Percentiles rank a stretch among this genome's conserved stretches.
These are phyloP conservation scores for Daldinia decipiens DNA, from an alignment of 495 filamentous ascomycete genomes.

Conservation along the genomic window DNA sequence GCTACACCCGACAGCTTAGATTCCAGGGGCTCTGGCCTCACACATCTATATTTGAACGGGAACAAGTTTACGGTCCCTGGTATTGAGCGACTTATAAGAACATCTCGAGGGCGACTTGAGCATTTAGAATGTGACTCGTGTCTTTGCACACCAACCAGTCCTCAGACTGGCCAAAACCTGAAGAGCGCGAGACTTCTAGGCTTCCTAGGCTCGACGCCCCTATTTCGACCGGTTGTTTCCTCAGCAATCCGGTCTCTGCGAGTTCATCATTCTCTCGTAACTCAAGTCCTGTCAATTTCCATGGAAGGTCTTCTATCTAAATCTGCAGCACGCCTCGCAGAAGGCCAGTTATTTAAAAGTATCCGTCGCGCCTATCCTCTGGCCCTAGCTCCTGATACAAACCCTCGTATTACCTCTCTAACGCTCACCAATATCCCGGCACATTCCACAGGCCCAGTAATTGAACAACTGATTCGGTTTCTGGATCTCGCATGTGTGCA, in stretches of 20 bases:
- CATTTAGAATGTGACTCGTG: slow-evolving; percentile 56
- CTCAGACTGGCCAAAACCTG: slow-evolving; percentile 1
- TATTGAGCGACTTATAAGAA: slow-evolving; percentile 48
- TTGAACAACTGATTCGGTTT: slow-evolving; percentile 50
- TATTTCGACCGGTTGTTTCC: slow-evolving; percentile 58
- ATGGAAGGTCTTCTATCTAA: slow-evolving; percentile 36
- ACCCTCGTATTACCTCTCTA: slow-evolving; percentile 55
- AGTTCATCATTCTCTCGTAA: slow-evolving; percentile 61
- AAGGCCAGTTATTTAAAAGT: slow-evolving; percentile 49
- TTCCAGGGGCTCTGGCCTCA: slow-evolving; percentile 44
- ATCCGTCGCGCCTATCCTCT: slow-evolving; percentile 54
- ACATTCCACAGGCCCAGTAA: slow-evolving; percentile 53
- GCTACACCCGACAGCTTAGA: slow-evolving; percentile 1
- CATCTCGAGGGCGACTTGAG: slow-evolving; percentile 51
- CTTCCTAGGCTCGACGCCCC: slow-evolving; percentile 50
- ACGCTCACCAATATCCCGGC: slow-evolving; percentile 55
- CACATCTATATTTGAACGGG: slow-evolving; percentile 56
- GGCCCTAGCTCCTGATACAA: slow-evolving; percentile 56
- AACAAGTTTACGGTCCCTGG: slow-evolving; percentile 49
- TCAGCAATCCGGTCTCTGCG: slow-evolving; percentile 56
- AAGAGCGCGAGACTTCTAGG: slow-evolving; percentile 46
- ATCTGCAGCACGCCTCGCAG: slow-evolving; percentile 49
- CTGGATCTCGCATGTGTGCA: slow-evolving; percentile 54
- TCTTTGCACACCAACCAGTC: slow-evolving; percentile 18
- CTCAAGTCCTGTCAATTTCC: slow-evolving; percentile 51